These are phyloP conservation scores for Jatropha multifida DNA, from an alignment of 441 rosid species.

Conservation along the genomic window DNA sequence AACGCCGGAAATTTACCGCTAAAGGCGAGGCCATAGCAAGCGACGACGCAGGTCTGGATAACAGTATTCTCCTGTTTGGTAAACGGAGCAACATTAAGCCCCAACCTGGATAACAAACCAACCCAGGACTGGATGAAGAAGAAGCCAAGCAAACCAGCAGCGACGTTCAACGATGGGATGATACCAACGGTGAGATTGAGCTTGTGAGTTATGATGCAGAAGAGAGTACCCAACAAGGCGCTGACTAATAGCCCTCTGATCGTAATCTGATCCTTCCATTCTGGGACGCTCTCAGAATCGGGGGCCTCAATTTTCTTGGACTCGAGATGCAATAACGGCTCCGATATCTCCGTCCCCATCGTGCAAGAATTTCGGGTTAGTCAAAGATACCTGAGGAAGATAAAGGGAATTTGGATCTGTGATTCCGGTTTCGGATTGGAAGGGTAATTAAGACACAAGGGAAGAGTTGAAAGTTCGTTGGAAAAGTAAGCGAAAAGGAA, in stretches of 20 bases:
- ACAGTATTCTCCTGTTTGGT: constrained; percentile 88
- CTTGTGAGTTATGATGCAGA: constrained; percentile 87
- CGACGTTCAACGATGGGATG: constrained; percentile 87
- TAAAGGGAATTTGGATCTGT: background rate
- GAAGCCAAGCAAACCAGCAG: constrained; percentile 86
- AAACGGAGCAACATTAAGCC: constrained; percentile 58
- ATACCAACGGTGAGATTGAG: constrained; percentile 87
- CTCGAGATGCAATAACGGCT: constrained; percentile 38
- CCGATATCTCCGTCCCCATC: constrained; percentile 72
- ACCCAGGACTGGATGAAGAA: constrained; percentile 91
- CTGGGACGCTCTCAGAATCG: constrained; percentile 47
- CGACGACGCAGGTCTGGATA: constrained; percentile 90
- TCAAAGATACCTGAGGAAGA: background rate
- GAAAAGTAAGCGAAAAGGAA: background rate
- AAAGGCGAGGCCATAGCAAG: constrained; percentile 89
- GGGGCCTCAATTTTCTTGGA: constrained; percentile 23
- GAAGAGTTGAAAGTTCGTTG: constrained; percentile 9
- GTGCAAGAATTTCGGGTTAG: background rate
- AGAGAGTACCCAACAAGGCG: constrained; percentile 63
- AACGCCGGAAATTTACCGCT: constrained; percentile 44
- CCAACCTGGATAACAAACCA: constrained; percentile 57
- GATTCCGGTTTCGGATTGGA: background rate
- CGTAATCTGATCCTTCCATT: constrained; percentile 89
- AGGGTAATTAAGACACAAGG: background rate
- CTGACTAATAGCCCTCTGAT: constrained; percentile 66